Evolutionary conservation across 495 filamentous ascomycete genomes (phyloP), one percentile per base, ranked within the genome.

Genomic region (Xylaria scruposa): DNA sequence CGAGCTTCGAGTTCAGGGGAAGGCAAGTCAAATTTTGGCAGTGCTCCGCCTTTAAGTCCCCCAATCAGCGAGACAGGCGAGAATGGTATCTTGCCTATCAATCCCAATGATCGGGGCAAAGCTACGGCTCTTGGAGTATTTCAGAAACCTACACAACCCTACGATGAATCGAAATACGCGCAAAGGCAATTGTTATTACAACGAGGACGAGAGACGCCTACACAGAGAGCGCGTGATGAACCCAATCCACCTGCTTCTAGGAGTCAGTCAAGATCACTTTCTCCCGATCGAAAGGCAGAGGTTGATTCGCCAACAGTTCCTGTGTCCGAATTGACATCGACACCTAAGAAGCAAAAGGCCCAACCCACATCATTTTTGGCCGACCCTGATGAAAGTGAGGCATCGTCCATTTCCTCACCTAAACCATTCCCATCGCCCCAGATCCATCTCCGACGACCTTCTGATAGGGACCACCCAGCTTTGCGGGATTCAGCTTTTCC

Each of bases 41-140:
- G 82, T 67, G 77, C 84, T 3, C 91, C 92, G 47, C 91, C 93
- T 3, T 78, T 93, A 29, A 95, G 93, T 78, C 92, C 92, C 1
- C 89, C 93, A 0, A 85, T 88, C 12, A 93, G 90, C 76, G 91
- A 94, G 68, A 83, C 85, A 24, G 91, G 89, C 2, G 90, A 94
- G 17, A 82, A 83, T 13, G 74, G 83, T 0, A 79, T 88, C 0
- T 80, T 91, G 17, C 82, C 92, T 17, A 85, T 95, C 12, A 89
- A 93, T 70, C 91, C 93, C 0, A 91, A 90, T 72, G 94, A 97
- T 73, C 83, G 88, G 51, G 94, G 93, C 24, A 97, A 97, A 80
- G 93, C 94, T 15, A 97, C 94, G 0, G 93, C 93, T 5, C 86
- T 94, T 80, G 93, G 93, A 19, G 85, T 93, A 1, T 97, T 97